Evolutionary conservation across 345 rosid genomes (phyloP), one percentile per base, ranked within the genome.

Genomic region (Eutrema yunnanense): DNA sequence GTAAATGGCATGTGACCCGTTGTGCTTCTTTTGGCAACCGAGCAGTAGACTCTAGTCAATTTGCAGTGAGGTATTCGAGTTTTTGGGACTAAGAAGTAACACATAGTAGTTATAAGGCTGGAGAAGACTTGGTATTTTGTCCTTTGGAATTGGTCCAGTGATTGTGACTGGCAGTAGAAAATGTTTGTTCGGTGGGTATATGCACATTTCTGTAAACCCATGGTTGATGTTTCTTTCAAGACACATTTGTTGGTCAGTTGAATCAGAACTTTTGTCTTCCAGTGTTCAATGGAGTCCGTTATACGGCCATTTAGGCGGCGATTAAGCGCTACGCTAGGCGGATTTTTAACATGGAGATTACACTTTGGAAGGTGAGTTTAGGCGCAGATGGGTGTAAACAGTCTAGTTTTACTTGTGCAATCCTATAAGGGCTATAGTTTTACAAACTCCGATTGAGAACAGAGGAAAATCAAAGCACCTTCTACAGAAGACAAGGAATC

Each of bases 1-100:
- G 75, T 95, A 47, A 95, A 95, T 84, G 87, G 87, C 19, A 55
- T 88, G 81, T 95, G 86, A 91, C 2, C 55, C 8, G 1, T 53
- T 36, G 2, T 41, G 29, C 67, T 50, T 71, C 57, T 70, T 49
- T 50, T 29, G 9, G 33, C 22, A 27, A 41, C 50, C 2, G 4
- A 32, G 12, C 27, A 55, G 22, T 3, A 65, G 37, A 12, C 12
- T 65, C 27, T n/a, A 58, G 66, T 70, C 63, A 0, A 12, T 19
- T 11, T n/a, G 6, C 34, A 38, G 52, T 27, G 6, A 32, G 10
- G n/a, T 36, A 8, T 37, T 34, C 8, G 7, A 61, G 51, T 42
- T 29, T 60, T 59, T 10, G 46, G 37, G 41, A 27, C 3, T 65
- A 65, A 26, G 6, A 22, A 73, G 48, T 43, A 64, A 47, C 26